phyloP scores from a whole-genome alignment of 2,329 filamentous ascomycete genomes.

The Alternaria viburni region DNA sequence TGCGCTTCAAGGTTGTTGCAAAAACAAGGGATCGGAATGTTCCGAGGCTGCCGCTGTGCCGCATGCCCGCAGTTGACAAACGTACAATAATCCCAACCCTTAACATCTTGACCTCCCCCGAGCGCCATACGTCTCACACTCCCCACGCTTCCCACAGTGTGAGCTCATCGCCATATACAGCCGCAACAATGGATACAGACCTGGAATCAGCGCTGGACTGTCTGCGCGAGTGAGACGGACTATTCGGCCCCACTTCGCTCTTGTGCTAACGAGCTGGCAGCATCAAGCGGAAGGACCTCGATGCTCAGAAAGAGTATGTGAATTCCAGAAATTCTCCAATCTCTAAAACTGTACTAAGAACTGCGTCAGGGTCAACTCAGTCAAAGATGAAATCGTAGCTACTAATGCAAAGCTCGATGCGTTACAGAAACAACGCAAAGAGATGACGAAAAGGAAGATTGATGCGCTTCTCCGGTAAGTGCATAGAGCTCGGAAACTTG shows the following conservation, averaged over 20 bases:
- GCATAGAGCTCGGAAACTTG: neutral
- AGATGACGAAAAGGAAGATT: neutral
- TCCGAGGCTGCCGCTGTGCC: neutral
- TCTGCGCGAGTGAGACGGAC: neutral
- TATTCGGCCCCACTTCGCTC: neutral
- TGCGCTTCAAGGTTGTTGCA: neutral
- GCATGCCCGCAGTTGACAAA: neutral
- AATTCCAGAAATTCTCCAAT: neutral
- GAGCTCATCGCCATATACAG: neutral
- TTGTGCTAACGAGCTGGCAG: neutral
- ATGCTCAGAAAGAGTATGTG: neutral
- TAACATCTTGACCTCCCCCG: neutral
- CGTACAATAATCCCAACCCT: neutral
- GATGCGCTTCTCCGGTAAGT: neutral
- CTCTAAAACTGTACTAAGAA: neutral
- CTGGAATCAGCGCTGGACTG: neutral
- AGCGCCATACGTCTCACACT: neutral
- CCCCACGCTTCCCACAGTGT: neutral
- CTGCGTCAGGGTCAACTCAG: neutral
- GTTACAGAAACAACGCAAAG: neutral
- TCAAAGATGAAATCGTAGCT: neutral
- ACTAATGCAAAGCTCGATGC: neutral
- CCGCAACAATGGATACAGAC: neutral
- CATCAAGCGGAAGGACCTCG: neutral
- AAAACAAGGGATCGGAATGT: neutral